These are phyloP conservation scores for Taphrina populina DNA, from an alignment of 1,139 yeast genomes.

Conservation along the genomic window DNA sequence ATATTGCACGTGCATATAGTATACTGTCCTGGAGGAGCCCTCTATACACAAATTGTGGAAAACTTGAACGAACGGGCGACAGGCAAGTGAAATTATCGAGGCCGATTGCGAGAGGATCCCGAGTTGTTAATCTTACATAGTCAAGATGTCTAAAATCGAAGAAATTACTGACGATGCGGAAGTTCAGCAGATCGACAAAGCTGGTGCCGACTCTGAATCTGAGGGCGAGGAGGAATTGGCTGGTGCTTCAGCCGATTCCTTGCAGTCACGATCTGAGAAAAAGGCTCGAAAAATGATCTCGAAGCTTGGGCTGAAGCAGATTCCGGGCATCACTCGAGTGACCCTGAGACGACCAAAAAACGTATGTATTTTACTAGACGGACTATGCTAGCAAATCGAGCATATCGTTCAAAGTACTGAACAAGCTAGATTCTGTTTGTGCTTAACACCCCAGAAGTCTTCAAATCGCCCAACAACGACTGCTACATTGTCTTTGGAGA, in stretches of 20 bases:
- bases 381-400: background rate
- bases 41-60: conserved; percentile 5
- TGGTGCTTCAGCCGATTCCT: conserved; percentile 20
- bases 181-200: conserved; percentile 25
- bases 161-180: conserved; percentile 30
- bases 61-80: background rate
- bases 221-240: conserved; percentile 31
- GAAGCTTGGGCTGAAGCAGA: conserved; percentile 86
- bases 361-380: conserved; percentile 45
- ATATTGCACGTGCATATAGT: no score
- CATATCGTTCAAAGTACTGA: background rate
- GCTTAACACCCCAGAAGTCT: conserved; percentile 92
- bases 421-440: conserved; percentile 60
- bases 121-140: no score
- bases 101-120: no score
- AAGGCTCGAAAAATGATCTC: conserved; percentile 90
- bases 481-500: conserved; percentile 96
- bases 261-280: conserved; percentile 76
- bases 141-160: conserved; percentile 30
- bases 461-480: conserved; percentile 84
- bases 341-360: conserved; percentile 94
- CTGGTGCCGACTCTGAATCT: conserved; percentile 19
- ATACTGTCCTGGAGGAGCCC: conserved; percentile 2
- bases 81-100: no score
- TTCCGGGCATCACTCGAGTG: conserved; percentile 91